Percentiles rank a stretch among this genome's conserved stretches.
Evolutionary conservation across 352 stramenopile genomes (phyloP).

Genomic region (Phytopythium mirpurense): DNA sequence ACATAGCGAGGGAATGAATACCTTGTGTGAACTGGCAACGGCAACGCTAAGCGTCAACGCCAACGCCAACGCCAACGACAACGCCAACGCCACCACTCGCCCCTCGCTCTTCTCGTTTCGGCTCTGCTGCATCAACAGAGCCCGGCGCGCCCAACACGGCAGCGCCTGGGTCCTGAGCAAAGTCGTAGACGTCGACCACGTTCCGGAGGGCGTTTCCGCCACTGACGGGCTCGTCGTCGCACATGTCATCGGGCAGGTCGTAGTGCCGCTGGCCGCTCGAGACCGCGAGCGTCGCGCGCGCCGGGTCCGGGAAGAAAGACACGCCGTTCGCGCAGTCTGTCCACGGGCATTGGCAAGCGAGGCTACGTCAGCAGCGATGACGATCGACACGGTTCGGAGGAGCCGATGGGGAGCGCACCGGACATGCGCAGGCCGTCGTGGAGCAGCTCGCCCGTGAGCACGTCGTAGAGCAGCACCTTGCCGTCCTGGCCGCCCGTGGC

Average conservation of each 20-base stretch:
- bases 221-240: slow-evolving; percentile 22
- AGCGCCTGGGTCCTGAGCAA: neutral
- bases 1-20: no score
- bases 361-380: no score
- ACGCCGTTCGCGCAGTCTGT: slow-evolving; percentile 65
- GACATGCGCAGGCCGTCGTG: slow-evolving; percentile 36
- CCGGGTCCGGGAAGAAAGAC: slow-evolving; percentile 65
- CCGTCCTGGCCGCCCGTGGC: slow-evolving; percentile 52
- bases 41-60: no score
- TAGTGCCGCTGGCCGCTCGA: slow-evolving; percentile 67
- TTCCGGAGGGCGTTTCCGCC: slow-evolving; percentile 12
- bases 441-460: slow-evolving; percentile 41
- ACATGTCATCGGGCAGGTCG: slow-evolving; percentile 54
- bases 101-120: no score
- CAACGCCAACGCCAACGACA: no score
- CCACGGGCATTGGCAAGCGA: neutral
- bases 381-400: no score
- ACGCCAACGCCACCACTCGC: no score
- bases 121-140: no score
- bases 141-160: no score
- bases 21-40: no score
- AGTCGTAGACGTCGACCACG: slow-evolving; percentile 43
- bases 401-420: slow-evolving; percentile 1
- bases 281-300: slow-evolving; percentile 37
- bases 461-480: slow-evolving; percentile 52